Conservation (phyloP, 75 land plant genomes). For the Ceratopteris richardii region DNA sequence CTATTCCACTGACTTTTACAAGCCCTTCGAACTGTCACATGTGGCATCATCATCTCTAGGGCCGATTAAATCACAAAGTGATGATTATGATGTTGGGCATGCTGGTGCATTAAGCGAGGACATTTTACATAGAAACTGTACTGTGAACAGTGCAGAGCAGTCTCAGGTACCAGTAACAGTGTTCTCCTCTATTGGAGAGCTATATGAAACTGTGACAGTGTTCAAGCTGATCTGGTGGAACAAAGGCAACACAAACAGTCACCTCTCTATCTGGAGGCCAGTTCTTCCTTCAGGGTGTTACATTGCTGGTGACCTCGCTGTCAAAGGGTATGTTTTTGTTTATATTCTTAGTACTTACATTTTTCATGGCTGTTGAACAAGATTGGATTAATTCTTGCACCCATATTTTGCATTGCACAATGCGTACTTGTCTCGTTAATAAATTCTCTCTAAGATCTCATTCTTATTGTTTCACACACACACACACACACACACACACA, state of each 20-base stretch:
- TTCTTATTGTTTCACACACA: too few relatives aligned
- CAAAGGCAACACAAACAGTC: slow-evolving; percentile 33
- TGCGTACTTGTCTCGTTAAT: too few relatives aligned
- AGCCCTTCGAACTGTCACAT: background rate
- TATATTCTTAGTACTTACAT: background rate
- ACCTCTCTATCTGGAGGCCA: slow-evolving; percentile 93
- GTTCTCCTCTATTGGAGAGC: slow-evolving; percentile 7
- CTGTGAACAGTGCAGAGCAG: background rate
- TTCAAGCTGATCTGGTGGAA: slow-evolving; percentile 91
- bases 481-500: too few relatives aligned
- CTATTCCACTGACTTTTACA: background rate
- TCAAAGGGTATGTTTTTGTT: slow-evolving; percentile 61
- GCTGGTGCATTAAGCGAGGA: too few relatives aligned
- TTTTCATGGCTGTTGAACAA: too few relatives aligned
- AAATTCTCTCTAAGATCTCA: too few relatives aligned
- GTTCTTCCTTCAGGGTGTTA: slow-evolving; percentile 57
- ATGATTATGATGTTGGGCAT: background rate
- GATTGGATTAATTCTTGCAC: too few relatives aligned
- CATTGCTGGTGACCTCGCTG: slow-evolving; percentile 83
- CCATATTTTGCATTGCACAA: too few relatives aligned
- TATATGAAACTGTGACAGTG: slow-evolving; percentile 54
- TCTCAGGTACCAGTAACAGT: background rate
- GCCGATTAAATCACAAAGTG: background rate
- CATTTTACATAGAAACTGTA: background rate
- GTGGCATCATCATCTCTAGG: slow-evolving; percentile 20